Evolutionary conservation across 129 eudicot species (phyloP), one percentile per base, ranked within the genome.

Genomic region (Lonicera japonica): DNA sequence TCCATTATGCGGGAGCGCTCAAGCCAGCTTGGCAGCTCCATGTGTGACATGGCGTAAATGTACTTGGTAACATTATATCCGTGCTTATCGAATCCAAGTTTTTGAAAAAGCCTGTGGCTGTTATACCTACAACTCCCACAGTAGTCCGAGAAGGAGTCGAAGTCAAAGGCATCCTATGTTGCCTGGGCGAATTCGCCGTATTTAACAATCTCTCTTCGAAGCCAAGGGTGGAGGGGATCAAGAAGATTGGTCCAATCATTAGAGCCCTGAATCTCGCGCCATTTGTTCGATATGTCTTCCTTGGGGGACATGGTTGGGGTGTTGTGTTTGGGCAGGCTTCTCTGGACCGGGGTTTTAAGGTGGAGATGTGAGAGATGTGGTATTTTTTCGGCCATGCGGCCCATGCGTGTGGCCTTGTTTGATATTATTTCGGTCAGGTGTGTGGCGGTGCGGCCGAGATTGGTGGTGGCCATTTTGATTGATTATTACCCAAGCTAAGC

Each of bases 141-240:
- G 23, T 77, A 84, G 65, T 87, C 86, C 2, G 96, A 91, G 29
- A 50, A 79, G 20, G 86, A 38, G 19, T 91, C 97, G 25, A 77
- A 87, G 38, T 87, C 97, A 63, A 84, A 79, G 0, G 96, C 90
- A 59, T 91, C 94, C 29, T 91, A 91, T 0, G 82, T 77, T 15
- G 96, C 98, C 45, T 87, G 95, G 0, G 88, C 77, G 13, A 91
- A 80, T 60, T 91, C 96, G 0, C 96, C 96, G 57, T 91, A 91
- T 8, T 82, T 80, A 1, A 91, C 53, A 4, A 91, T 65, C 78
- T 91, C 98, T 5, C 76, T 23, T 10, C 95, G 66, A 0, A 84
- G 81, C 50, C 50, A 25, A 1, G 86, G 83, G 67, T 79, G 75
- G 0, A 91, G 70, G 0, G 96, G 95, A 45, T 91, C 86, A 19